A percentile compares a stretch with the other conserved stretches of the same genome.
Evolutionary conservation across 345 rosid species (phyloP).

Genomic region (Eucalyptus viminalis): DNA sequence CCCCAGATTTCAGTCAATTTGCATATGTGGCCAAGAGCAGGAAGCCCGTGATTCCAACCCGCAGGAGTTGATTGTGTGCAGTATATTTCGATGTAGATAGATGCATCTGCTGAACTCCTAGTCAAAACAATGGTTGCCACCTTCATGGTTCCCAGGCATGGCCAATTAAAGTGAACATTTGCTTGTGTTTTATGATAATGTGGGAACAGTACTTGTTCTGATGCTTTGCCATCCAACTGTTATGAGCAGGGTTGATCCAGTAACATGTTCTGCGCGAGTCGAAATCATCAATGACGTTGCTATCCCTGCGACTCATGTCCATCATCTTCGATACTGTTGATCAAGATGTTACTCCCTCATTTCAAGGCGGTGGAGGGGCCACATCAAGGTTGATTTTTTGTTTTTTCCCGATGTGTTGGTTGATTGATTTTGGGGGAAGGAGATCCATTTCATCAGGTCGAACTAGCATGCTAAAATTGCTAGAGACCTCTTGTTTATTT

Average conservation of each 20-base stretch:
- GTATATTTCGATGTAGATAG: background rate
- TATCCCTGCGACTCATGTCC: background rate
- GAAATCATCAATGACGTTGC: background rate
- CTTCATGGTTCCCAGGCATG: background rate
- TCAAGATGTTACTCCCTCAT: background rate
- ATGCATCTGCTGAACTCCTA: background rate
- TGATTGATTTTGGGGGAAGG: background rate
- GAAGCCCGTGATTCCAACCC: conserved; percentile 6
- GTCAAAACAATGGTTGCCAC: background rate
- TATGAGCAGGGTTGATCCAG: background rate
- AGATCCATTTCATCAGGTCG: background rate
- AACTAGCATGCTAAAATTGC: background rate
- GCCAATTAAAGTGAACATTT: background rate
- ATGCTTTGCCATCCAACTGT: background rate
- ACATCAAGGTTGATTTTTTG: background rate
- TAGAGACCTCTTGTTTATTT: background rate
- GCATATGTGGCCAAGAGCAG: conserved; percentile 30
- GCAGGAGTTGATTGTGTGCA: conserved; percentile 18
- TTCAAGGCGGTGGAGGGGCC: background rate
- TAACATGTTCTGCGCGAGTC: background rate
- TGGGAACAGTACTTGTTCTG: background rate
- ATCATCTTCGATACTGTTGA: background rate
- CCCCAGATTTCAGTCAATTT: conserved; percentile 47
- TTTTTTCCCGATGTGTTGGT: background rate
- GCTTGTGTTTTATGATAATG: background rate